phyloP scores from a whole-genome alignment of 2,329 filamentous ascomycete species.

The Calonectria montana region DNA sequence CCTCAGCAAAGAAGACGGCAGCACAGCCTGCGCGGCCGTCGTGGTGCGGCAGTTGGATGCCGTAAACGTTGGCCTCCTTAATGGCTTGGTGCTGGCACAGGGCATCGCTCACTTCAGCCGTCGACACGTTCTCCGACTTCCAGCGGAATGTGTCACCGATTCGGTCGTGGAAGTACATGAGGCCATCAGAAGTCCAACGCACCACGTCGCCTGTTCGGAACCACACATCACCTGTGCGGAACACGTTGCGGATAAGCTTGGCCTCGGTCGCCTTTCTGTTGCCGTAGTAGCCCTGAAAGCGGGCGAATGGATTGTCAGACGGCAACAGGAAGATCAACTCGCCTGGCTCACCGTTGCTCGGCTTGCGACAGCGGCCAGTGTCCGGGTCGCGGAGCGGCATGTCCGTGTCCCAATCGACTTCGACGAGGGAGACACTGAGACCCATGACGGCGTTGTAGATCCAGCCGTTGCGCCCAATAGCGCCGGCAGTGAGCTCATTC shows the following conservation, averaged over 20 bases:
- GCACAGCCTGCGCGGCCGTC: constrained; percentile 88
- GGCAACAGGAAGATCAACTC: constrained; percentile 82
- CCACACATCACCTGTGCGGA: constrained; percentile 81
- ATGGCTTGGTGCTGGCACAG: constrained; percentile 75
- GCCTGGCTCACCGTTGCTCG: constrained; percentile 72
- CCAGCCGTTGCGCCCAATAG: constrained; percentile 78
- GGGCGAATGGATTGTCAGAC: constrained; percentile 67
- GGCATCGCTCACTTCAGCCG: constrained; percentile 82
- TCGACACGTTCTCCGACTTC: constrained; percentile 88
- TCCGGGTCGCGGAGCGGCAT: constrained; percentile 73
- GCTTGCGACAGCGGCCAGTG: constrained; percentile 75
- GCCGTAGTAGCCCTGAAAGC: constrained; percentile 86
- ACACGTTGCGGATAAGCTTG: constrained; percentile 81
- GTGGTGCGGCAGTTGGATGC: constrained; percentile 81
- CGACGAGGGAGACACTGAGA: constrained; percentile 67
- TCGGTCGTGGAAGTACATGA: constrained; percentile 83
- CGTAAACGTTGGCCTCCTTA: constrained; percentile 87
- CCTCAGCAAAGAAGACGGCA: constrained; percentile 67
- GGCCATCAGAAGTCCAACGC: constrained; percentile 75
- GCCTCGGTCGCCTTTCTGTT: constrained; percentile 76
- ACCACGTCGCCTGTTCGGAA: constrained; percentile 89
- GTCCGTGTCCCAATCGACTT: constrained; percentile 78
- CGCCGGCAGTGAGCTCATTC: constrained; percentile 80
- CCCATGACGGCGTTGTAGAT: constrained; percentile 68
- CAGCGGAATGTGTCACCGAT: constrained; percentile 83